These are phyloP conservation scores for Nannochloris sp. DNA, from an alignment of 139 green algal genomes.

Conservation along the genomic window DNA sequence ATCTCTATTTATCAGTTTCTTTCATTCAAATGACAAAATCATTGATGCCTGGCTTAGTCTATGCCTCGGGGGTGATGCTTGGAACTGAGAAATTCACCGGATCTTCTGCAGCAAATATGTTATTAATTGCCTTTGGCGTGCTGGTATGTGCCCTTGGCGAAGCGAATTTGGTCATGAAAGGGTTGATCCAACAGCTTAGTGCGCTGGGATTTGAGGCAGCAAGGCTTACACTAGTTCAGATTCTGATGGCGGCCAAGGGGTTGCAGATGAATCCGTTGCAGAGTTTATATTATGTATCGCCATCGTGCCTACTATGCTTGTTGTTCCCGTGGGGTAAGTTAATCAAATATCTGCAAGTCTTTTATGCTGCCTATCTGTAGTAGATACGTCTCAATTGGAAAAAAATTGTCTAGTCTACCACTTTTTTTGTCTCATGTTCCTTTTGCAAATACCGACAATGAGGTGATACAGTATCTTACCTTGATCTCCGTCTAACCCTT, in stretches of 20 bases:
- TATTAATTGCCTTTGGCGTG: constrained; percentile 83
- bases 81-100: constrained; percentile 66
- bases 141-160: constrained; percentile 73
- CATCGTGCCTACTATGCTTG: constrained; percentile 34
- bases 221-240: constrained; percentile 78
- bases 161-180: constrained; percentile 80
- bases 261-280: constrained; percentile 56
- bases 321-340: constrained; percentile 31
- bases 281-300: constrained; percentile 54
- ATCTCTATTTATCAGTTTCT: constrained; percentile 93
- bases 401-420: background rate
- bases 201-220: constrained; percentile 53
- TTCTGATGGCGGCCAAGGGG: constrained; percentile 66
- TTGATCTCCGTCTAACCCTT: constrained; percentile 49
- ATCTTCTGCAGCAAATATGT: constrained; percentile 72
- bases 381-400: no score
- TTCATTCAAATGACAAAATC: constrained; percentile 99
- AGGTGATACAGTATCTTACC: no score
- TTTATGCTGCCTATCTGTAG: background rate
- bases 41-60: constrained; percentile 45
- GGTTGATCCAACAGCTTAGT: constrained; percentile 81
- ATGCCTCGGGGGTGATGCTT: constrained; percentile 32
- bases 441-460: constrained; percentile 13
- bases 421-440: background rate
- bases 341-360: background rate